Base-by-base conservation (phyloP, 2,329 filamentous ascomycete species). In the Passalora sequoiae region DNA sequence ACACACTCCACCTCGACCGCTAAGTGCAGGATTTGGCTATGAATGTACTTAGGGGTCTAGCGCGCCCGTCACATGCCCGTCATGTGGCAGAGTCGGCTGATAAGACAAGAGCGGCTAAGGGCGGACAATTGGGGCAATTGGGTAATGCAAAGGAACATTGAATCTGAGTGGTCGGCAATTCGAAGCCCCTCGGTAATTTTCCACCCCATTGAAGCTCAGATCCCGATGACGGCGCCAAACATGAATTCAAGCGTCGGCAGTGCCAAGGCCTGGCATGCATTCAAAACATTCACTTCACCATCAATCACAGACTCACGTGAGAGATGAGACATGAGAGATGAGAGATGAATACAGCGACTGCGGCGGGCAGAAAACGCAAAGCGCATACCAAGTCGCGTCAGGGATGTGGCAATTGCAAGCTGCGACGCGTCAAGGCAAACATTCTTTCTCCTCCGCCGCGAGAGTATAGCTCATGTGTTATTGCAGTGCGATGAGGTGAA, bases 371-470 rank as follows among this genome's bases (percentile, higher is more conserved):
- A 9, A 53, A 53, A 35, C 53, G 57, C 12, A 54, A 50, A 28
- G 46, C 55, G 13, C 76, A 80, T 50, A 72, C 64, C 16, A 79
- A 79, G 53, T 78, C 74, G 1, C 66, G 73, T 13, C 62, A 66
- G 10, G 76, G 76, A 2, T 79, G 76, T 50, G 69, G 68, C 3
- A 79, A 78, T 51, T 80, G 77, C 57, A 78, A 78, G 52, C 54
- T 77, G 15, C 65, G 74, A 24, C 66, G 71, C 40, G 67, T 77
- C 37, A 78, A 78, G 65, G 74, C 31, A 17, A 16, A 17, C n/a
- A 43, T 44, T 24, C 20, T 21, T 12, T 2, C 22, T 30, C 16
- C 3, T 9, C 24, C 16, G 16, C 15, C 16, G 12, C 19, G n/a
- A 24, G 15, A 35, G 16, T 7, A 19, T 16, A 31, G 28, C 30